phyloP scores from a whole-genome alignment of 495 filamentous ascomycete species.

The Aspergillus incahuasiensis region DNA sequence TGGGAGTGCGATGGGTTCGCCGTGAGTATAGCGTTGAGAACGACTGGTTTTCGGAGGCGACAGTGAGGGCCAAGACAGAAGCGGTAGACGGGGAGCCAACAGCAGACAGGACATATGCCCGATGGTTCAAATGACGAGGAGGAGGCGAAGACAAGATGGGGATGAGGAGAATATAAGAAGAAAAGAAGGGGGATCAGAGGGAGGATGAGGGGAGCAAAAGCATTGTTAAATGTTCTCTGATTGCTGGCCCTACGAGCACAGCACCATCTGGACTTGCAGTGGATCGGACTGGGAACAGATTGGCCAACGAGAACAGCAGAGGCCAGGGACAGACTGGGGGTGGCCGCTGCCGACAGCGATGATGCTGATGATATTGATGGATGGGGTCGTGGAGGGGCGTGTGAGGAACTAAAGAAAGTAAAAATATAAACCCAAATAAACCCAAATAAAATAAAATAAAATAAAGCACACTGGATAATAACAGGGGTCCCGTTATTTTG shows the following conservation, averaged over 20 bases:
- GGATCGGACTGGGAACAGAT: conserved; percentile 17
- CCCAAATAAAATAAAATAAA: conserved; percentile 9
- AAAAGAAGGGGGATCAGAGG: conserved; percentile 9
- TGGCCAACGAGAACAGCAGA: conserved; percentile 18
- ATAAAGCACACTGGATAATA: conserved; percentile 9
- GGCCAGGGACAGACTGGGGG: conserved; percentile 22
- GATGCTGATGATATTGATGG: conserved; percentile 11
- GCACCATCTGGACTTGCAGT: conserved; percentile 19
- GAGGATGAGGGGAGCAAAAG: conserved; percentile 23
- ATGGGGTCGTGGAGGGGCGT: conserved; percentile 11
- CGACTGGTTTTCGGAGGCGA: not conserved
- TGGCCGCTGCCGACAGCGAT: conserved; percentile 19
- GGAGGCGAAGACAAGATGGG: not conserved
- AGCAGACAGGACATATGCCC: not conserved
- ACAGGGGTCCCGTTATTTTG: conserved; percentile 15
- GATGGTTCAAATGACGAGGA: not conserved
- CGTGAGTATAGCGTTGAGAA: not conserved
- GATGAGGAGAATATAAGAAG: conserved; percentile 12
- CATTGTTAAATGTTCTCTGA: conserved; percentile 32
- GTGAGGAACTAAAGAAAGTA: conserved; percentile 18
- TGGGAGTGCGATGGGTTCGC: not conserved
- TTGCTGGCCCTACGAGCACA: conserved; percentile 25
- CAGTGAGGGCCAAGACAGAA: not conserved
- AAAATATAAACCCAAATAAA: conserved; percentile 18
- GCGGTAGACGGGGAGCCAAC: not conserved